phyloP scores from a whole-genome alignment of 495 filamentous ascomycete genomes.

The Daldinia loculata region DNA sequence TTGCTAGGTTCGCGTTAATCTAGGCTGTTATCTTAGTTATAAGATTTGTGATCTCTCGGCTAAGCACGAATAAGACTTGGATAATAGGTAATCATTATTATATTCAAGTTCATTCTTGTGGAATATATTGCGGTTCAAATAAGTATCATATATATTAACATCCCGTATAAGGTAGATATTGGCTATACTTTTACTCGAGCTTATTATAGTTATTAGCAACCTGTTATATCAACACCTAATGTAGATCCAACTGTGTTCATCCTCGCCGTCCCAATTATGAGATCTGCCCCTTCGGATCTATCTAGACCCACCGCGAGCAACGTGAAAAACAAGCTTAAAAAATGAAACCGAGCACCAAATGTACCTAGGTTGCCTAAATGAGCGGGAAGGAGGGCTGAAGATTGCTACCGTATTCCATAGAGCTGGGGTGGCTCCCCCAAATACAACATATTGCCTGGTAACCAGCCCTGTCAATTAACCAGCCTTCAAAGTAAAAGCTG shows the following conservation, averaged over 20 bases:
- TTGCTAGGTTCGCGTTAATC: constrained; percentile 4
- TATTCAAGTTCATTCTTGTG: background rate
- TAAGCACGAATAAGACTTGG: background rate
- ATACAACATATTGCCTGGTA: background rate
- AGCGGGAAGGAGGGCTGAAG: background rate
- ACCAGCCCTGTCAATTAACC: background rate
- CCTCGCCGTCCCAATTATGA: background rate
- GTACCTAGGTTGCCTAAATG: background rate
- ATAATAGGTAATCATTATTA: background rate
- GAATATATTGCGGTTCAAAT: no score
- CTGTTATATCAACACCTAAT: background rate
- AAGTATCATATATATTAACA: no score
- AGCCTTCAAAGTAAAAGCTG: constrained; percentile 25
- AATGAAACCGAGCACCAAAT: background rate
- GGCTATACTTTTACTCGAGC: no score
- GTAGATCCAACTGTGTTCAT: background rate
- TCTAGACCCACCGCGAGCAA: background rate
- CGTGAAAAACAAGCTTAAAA: constrained; percentile 12
- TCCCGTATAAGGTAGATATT: no score
- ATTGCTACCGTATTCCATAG: constrained; percentile 6
- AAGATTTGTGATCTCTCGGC: background rate
- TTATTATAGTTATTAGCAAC: no score
- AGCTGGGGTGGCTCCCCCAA: background rate
- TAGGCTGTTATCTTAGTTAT: background rate
- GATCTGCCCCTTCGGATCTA: background rate